Evolutionary conservation across 495 filamentous ascomycete genomes (phyloP), one percentile per base, ranked within the genome.

Genomic region (Podospora pseudopauciseta): DNA sequence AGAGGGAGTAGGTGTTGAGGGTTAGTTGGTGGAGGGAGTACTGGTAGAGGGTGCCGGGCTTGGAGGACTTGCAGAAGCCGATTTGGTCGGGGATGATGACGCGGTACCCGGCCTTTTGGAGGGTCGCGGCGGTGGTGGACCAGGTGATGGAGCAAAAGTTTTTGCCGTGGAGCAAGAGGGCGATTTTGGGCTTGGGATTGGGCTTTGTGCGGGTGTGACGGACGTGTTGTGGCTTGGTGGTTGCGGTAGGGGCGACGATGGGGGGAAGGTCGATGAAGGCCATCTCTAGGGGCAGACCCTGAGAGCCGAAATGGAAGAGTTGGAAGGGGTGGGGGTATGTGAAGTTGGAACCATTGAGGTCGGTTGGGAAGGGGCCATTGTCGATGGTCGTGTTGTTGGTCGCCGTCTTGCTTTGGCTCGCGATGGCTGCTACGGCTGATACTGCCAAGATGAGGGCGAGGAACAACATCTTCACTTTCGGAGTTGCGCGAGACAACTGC

Each of bases 21-120:
- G 79, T 74, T 7, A 83, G 73, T 68, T 81, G 80, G 26, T 78
- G 74, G 9, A 83, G 67, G 44, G 69, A 80, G 71, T 80, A 84
- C 70, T 82, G 79, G 68, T 84, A 83, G 15, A 59, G 63, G 16
- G 64, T 9, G 18, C 39, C 60, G 3, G 82, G 80, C 68, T 84
- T 83, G 11, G 77, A 75, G n/a, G 78, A 81, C 71, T 83, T 83
- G 78, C 82, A 84, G 60, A 80, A 84, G 54, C 82, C 82, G 62
- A 84, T 66, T 68, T 84, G 81, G 67, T 84, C 82, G 1, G 79
- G 79, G 2, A 82, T 44, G 64, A 83, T 79, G 60, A 83, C 79
- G 54, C 81, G 77, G 68, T 82, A 83, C 6, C 81, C 82, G 39
- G 65, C 69, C 0, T 60, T 65, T 11, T 72, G 60, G 39, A 83